Evolutionary conservation across 371 early-diverging fungal genomes (phyloP), one percentile per base, ranked within the genome.

Genomic region (Mortierella sp.): DNA sequence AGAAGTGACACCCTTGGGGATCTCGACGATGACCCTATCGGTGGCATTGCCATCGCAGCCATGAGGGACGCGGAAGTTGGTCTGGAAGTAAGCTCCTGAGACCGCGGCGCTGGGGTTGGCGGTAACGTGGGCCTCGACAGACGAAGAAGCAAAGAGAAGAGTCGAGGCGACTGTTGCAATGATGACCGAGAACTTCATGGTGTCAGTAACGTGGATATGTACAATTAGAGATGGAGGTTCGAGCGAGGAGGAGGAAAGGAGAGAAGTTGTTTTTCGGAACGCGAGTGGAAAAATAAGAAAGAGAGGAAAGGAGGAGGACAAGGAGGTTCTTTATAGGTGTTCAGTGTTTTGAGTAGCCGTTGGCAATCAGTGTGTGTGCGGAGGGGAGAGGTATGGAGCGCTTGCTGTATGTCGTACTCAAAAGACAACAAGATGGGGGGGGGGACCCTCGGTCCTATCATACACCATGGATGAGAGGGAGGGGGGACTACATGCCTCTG

Each of bases 41-140:
- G 76, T 74, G 46, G 69, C 43, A 55, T 69, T 69, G 38, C 76
- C 65, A 12, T 68, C 69, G 27, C 76, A 74, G 21, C 76, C 76
- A 58, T 74, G 76, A 26, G 76, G 76, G 49, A 74, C 76, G 42
- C 76, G 69, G 70, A 74, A 74, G 65, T 69, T 74, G 47, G 69
- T 57, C 66, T 74, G 76, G 55, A 65, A 54, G 65, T 74, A 74
- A 9, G 58, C 43, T 5, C 66, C 66, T 6, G 76, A 64, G 55
- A 61, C 54, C 26, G 53, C 76, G 30, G 46, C 43, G 12, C 65
- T 61, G 48, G 76, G 76, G 70, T 74, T 74, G 62, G 69, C 62
- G 42, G 76, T 73, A 46, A 73, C 73, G 46, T 73, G 73, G 60
- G 73, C 73, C 52, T 67, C 63, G 30, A 63, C 73, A 18, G 56